A percentile compares a stretch with the other conserved stretches of the same genome.
Evolutionary conservation across 2,329 filamentous ascomycete species (phyloP).

Genomic region (Aspergillus latus): DNA sequence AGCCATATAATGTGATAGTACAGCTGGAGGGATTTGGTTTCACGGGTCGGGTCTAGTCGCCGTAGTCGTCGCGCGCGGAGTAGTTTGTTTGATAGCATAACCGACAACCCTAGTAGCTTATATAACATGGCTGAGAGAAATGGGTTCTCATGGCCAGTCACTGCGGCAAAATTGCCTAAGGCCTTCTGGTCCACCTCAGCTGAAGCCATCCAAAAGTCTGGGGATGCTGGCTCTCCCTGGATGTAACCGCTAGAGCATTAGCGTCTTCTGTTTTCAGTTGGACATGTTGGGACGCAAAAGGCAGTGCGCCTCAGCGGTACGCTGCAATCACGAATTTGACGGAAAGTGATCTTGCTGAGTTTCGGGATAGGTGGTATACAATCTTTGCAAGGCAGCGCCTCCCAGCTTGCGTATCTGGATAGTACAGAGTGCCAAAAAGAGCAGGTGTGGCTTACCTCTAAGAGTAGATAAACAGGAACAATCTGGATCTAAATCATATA

Average conservation of each 20-base stretch:
- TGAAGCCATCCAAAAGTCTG: conserved; percentile 73
- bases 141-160: conserved; percentile 73
- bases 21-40: conserved; percentile 76
- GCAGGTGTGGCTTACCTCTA: conserved; percentile 29
- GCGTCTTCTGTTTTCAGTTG: conserved; percentile 24
- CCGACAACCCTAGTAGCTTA: conserved; percentile 86
- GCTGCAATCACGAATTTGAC: neutral
- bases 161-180: conserved; percentile 80
- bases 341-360: neutral
- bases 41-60: conserved; percentile 73
- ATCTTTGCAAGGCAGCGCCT: neutral
- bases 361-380: neutral
- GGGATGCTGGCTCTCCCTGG: conserved; percentile 29
- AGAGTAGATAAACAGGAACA: conserved; percentile 17
- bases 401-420: neutral
- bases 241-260: conserved; percentile 31
- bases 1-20: conserved; percentile 95
- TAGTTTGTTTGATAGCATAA: conserved; percentile 81
- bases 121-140: conserved; percentile 75
- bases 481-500: conserved; percentile 26
- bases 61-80: conserved; percentile 80
- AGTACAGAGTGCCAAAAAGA: conserved; percentile 13
- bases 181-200: conserved; percentile 98
- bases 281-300: conserved; percentile 1
- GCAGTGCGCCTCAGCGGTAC: neutral